Evolutionary conservation across 495 filamentous ascomycete genomes (phyloP).

Genomic region (Xylaria grammica): DNA sequence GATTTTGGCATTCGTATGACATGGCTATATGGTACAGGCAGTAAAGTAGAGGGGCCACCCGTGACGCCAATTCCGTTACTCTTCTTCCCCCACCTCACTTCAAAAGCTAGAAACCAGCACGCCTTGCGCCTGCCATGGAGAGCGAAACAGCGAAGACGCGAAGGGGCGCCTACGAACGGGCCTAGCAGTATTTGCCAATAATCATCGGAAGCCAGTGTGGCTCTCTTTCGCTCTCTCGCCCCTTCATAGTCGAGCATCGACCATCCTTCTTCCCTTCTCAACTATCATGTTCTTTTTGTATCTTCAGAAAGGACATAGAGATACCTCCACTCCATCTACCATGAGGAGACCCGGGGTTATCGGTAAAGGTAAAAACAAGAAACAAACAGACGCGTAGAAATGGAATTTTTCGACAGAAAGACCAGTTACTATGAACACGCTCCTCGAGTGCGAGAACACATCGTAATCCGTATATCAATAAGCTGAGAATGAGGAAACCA

Average conservation of each 20-base stretch:
- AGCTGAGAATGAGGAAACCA: constrained; percentile 12
- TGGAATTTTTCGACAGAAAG: constrained; percentile 33
- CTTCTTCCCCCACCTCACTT: constrained; percentile 28
- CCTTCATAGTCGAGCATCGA: constrained; percentile 23
- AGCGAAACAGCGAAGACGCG: not conserved
- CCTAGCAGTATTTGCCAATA: constrained; percentile 8
- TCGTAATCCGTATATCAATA: constrained; percentile 24
- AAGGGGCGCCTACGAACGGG: not conserved
- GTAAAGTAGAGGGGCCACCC: constrained; percentile 34
- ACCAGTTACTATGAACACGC: constrained; percentile 38
- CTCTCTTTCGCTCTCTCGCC: constrained; percentile 19
- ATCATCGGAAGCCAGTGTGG: constrained; percentile 17
- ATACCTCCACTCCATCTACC: constrained; percentile 38
- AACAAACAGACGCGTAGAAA: constrained; percentile 33
- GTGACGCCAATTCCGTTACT: constrained; percentile 36
- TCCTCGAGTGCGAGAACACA: constrained; percentile 23
- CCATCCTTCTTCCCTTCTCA: constrained; percentile 25
- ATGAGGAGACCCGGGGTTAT: constrained; percentile 27
- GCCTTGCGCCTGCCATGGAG: not conserved
- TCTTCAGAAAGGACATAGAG: constrained; percentile 32
- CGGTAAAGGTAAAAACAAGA: constrained; percentile 37
- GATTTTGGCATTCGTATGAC: constrained; percentile 42
- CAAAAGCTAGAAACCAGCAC: constrained; percentile 20
- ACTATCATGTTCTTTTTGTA: constrained; percentile 31
- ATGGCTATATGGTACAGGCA: constrained; percentile 45